Conservation (phyloP, 345 rosid genomes). For the Eucalyptus curtisii region DNA sequence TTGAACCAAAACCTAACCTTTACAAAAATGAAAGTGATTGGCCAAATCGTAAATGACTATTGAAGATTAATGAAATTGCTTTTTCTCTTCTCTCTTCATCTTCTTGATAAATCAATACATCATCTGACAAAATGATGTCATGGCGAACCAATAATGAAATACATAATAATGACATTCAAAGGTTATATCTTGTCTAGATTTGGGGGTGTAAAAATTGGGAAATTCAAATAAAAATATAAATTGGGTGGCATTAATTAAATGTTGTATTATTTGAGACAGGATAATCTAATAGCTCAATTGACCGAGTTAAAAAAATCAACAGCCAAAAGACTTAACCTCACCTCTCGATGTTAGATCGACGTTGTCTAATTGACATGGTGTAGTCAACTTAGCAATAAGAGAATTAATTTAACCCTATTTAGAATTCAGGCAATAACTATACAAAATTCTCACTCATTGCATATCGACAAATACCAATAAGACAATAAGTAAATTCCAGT, state of each 20-base stretch:
- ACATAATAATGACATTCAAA: neutral
- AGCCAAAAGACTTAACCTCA: neutral
- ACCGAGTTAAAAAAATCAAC: neutral
- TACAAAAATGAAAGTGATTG: neutral
- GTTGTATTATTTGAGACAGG: neutral
- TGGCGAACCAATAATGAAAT: neutral
- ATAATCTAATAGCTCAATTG: neutral
- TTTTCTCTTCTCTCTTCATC: neutral
- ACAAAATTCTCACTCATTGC: neutral
- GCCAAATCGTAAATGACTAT: too few species aligned
- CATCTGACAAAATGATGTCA: too few species aligned
- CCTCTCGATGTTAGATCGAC: rapidly evolving
- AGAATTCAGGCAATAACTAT: neutral
- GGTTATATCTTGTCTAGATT: neutral
- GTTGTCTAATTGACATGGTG: rapidly evolving
- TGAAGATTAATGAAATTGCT: neutral
- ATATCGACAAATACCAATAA: rapidly evolving
- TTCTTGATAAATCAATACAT: neutral
- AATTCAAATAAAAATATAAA: neutral
- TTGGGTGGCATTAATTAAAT: neutral
- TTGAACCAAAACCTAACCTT: neutral
- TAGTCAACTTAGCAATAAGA: neutral
- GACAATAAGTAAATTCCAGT: neutral
- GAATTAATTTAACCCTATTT: neutral
- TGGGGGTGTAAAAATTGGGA: too few species aligned